Evolutionary conservation across 306 rosid genomes (phyloP).

Genomic region (Trifolium subterraneum): DNA sequence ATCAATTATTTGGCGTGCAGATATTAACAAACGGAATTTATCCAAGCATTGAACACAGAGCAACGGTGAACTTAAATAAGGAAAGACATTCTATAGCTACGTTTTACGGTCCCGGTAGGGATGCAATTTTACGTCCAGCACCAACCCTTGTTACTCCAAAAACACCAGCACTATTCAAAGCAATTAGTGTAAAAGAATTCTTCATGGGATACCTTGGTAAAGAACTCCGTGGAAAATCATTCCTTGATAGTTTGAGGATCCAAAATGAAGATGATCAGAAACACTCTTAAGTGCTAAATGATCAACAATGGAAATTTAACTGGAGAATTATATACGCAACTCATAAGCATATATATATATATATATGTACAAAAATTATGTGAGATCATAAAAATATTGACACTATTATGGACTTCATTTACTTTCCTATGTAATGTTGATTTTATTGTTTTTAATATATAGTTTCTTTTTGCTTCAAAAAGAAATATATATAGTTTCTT

Average conservation of each 20-base stretch:
- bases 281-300: neutral
- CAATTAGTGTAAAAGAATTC: constrained; percentile 40
- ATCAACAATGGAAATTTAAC: neutral
- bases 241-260: constrained; percentile 45
- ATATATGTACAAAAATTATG: neutral
- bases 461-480: too few species aligned
- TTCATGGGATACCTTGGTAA: constrained; percentile 31
- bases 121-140: neutral
- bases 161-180: constrained; percentile 45
- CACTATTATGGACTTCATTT: too few species aligned
- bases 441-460: too few species aligned
- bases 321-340: neutral
- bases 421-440: too few species aligned
- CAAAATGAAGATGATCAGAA: constrained; percentile 8
- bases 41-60: constrained; percentile 57
- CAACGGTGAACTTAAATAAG: constrained; percentile 4
- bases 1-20: constrained; percentile 30
- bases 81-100: constrained; percentile 39
- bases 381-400: too few species aligned
- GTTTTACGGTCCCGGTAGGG: constrained; percentile 19
- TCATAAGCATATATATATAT: too few species aligned
- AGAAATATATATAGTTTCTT: too few species aligned
- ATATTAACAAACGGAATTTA: constrained; percentile 57
- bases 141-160: constrained; percentile 41
- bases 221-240: constrained; percentile 51